phyloP scores from a whole-genome alignment of 164 flowering plant genomes.

The Dillenia turbinata region DNA sequence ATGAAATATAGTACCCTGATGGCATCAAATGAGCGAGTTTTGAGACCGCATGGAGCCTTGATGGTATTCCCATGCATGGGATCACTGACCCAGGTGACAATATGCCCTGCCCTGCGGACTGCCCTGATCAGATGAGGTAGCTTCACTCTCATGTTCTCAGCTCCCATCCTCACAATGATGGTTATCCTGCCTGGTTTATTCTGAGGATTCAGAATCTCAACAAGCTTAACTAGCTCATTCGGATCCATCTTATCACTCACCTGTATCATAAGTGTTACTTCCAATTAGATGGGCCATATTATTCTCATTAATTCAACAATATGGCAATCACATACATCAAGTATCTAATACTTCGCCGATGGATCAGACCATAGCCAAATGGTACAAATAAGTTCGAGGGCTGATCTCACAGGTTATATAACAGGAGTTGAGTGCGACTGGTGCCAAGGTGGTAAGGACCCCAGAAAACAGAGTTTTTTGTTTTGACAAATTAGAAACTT shows the following conservation, averaged over 20 bases:
- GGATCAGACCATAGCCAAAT: no score
- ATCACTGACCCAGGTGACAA: slow-evolving; percentile 96
- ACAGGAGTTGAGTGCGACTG: no score
- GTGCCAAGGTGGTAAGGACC: no score
- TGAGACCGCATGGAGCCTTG: slow-evolving; percentile 94
- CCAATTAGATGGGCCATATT: background rate
- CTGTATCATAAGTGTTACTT: slow-evolving; percentile 31
- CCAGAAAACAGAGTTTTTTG: no score
- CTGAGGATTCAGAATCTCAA: slow-evolving; percentile 73
- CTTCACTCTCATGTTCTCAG: slow-evolving; percentile 98
- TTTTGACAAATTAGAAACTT: no score
- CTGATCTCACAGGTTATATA: no score
- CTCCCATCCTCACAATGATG: slow-evolving; percentile 82
- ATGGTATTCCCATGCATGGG: slow-evolving; percentile 98
- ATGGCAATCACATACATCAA: background rate
- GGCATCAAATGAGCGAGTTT: slow-evolving; percentile 92
- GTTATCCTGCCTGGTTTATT: slow-evolving; percentile 89
- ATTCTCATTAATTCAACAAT: background rate
- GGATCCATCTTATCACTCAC: slow-evolving; percentile 96
- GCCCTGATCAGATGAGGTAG: slow-evolving; percentile 89
- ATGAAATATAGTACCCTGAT: slow-evolving; percentile 53
- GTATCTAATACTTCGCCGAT: no score
- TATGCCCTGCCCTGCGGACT: slow-evolving; percentile 76
- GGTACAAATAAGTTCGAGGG: no score
- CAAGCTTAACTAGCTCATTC: slow-evolving; percentile 70